A percentile compares a stretch with the other conserved stretches of the same genome.
phyloP scores from a whole-genome alignment of 129 eudicot species.

The Tagetes patula region DNA sequence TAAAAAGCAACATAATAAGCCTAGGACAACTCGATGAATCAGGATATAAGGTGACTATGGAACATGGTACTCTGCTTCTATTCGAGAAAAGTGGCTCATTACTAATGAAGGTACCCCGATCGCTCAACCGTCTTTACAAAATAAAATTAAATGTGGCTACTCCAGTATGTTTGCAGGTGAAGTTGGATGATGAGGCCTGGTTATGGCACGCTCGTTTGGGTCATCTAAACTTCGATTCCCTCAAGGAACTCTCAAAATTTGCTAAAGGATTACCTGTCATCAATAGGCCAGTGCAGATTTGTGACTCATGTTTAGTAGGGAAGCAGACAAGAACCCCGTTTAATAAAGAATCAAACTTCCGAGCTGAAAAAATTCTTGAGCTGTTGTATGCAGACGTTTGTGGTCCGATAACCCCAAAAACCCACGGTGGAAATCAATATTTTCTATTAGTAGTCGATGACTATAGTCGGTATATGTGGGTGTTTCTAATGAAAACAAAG shows the following conservation, averaged over 20 bases:
- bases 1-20: slow-evolving; percentile 3
- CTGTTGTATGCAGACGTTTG: not conserved
- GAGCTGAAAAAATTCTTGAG: not conserved
- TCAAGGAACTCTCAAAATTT: not conserved
- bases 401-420: not conserved
- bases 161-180: not conserved
- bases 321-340: not conserved
- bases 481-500: not conserved
- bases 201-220: slow-evolving; percentile 13
- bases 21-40: not conserved
- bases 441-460: not conserved
- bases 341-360: not conserved
- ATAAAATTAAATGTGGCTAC: not conserved
- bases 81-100: not conserved
- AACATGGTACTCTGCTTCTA: not conserved
- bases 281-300: not conserved
- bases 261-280: not conserved
- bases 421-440: not conserved
- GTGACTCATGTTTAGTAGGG: not conserved
- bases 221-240: not conserved
- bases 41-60: not conserved
- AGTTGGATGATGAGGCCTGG: not conserved
- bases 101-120: slow-evolving; percentile 5
- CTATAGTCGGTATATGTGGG: slow-evolving; percentile 6
- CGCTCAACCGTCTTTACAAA: slow-evolving; percentile 4